Percentiles rank a stretch among this genome's conserved stretches.
These are phyloP conservation scores for Diaporthe batatas DNA, from an alignment of 2,329 filamentous ascomycete species.

Conservation along the genomic window DNA sequence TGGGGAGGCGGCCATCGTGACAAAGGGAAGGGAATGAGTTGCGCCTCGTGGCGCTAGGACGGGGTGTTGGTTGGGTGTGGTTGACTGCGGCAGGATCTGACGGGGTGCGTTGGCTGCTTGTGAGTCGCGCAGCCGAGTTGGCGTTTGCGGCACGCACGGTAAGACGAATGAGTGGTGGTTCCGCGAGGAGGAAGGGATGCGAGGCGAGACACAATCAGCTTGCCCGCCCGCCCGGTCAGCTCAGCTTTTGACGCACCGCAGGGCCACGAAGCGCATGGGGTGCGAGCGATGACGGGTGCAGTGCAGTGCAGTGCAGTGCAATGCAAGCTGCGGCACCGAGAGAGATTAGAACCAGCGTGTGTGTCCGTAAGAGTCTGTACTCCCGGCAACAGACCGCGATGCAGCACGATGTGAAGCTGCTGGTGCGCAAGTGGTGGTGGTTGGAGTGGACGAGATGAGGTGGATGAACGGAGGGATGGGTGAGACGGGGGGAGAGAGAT, in stretches of 20 bases:
- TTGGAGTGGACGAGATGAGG: slow-evolving; percentile 2
- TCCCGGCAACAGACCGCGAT: background rate
- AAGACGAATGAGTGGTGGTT: slow-evolving; percentile 29
- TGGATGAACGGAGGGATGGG: background rate
- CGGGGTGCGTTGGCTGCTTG: slow-evolving; percentile 28
- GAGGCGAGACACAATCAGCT: slow-evolving; percentile 32
- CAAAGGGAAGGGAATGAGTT: slow-evolving; percentile 21
- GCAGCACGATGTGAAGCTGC: background rate
- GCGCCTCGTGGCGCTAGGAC: slow-evolving; percentile 37
- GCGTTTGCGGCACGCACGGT: slow-evolving; percentile 32
- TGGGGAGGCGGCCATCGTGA: slow-evolving; percentile 51
- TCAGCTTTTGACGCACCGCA: slow-evolving; percentile 24
- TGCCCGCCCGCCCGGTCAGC: slow-evolving; percentile 7
- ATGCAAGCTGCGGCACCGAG: background rate
- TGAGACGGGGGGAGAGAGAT: background rate
- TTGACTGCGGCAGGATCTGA: slow-evolving; percentile 36
- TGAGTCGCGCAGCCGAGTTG: slow-evolving; percentile 35
- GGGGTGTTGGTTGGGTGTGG: slow-evolving; percentile 30
- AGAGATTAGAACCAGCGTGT: too few relatives aligned
- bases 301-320: background rate
- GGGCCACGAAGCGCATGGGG: slow-evolving; percentile 16
- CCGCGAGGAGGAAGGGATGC: slow-evolving; percentile 26
- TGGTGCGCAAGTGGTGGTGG: slow-evolving; percentile 8
- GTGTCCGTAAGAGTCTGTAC: too few relatives aligned
- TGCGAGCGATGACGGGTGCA: slow-evolving; percentile 8